Percentiles rank a stretch among this genome's conserved stretches.
Evolutionary conservation across 345 rosid species (phyloP).

Genomic region (Rhizophora apiculata): DNA sequence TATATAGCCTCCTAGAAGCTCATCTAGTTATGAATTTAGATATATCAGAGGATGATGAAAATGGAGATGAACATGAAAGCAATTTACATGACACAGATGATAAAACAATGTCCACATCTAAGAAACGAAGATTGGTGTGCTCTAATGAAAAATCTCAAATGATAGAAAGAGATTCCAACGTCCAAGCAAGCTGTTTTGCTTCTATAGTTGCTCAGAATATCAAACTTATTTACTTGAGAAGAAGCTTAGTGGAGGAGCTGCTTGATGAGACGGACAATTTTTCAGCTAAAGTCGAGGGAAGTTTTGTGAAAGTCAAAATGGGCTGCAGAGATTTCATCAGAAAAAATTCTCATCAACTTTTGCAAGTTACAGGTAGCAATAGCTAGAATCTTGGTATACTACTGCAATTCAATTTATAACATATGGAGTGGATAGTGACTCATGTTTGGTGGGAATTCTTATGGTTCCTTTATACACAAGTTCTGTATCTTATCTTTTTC

Average conservation of each 20-base stretch:
- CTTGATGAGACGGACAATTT: conserved; percentile 29
- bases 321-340: conserved; percentile 25
- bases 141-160: conserved; percentile 8
- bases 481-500: background rate
- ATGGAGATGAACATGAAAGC: conserved; percentile 16
- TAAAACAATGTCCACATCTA: conserved; percentile 10
- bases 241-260: conserved; percentile 41
- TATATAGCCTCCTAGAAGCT: conserved; percentile 29
- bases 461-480: background rate
- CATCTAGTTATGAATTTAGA: conserved; percentile 39
- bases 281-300: conserved; percentile 45
- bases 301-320: conserved; percentile 56
- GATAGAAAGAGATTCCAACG: conserved; percentile 18
- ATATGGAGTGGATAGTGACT: background rate
- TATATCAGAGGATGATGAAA: conserved; percentile 21
- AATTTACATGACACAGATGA: conserved; percentile 20
- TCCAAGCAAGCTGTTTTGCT: conserved; percentile 39
- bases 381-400: background rate
- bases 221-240: conserved; percentile 52
- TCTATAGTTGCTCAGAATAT: conserved; percentile 43
- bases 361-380: conserved; percentile 21
- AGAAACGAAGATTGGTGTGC: conserved; percentile 29
- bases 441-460: background rate
- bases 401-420: background rate
- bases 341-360: conserved; percentile 26